These are phyloP conservation scores for Echium plantagineum DNA, from an alignment of 257 asterid genomes.

Conservation along the genomic window DNA sequence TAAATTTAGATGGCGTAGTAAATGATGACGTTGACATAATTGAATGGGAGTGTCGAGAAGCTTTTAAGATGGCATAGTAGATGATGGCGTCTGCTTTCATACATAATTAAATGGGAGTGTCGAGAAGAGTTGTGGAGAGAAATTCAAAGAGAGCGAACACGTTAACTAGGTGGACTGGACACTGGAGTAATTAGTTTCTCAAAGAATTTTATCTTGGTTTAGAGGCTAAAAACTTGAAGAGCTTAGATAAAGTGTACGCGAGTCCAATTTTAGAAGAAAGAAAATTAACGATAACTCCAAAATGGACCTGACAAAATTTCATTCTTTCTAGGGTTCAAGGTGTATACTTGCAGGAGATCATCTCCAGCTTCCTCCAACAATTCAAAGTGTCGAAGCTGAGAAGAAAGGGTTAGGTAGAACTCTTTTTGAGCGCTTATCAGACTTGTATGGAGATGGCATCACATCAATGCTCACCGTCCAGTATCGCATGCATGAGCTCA, in stretches of 20 bases:
- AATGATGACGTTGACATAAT: no score
- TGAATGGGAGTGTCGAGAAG: no score
- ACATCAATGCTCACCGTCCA: slow-evolving; percentile 95
- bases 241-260: no score
- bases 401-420: slow-evolving; percentile 88
- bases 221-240: no score
- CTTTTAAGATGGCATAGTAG: no score
- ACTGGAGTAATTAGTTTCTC: not conserved
- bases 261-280: not conserved
- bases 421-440: slow-evolving; percentile 88
- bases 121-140: no score
- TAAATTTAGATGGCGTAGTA: no score
- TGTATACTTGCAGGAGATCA: slow-evolving; percentile 93
- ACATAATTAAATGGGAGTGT: no score
- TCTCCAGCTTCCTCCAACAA: slow-evolving; percentile 97
- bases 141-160: not conserved
- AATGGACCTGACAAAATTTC: slow-evolving; percentile 15
- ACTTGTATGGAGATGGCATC: slow-evolving; percentile 66
- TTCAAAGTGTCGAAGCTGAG: slow-evolving; percentile 97
- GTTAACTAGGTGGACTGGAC: not conserved
- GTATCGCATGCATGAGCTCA: slow-evolving; percentile 91
- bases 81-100: no score
- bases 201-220: not conserved
- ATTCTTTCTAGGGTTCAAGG: slow-evolving; percentile 56
- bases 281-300: not conserved